Percentiles rank a stretch among this genome's conserved stretches.
Conservation (phyloP, 2,329 filamentous ascomycete genomes). For the Fusarium torulosum region DNA sequence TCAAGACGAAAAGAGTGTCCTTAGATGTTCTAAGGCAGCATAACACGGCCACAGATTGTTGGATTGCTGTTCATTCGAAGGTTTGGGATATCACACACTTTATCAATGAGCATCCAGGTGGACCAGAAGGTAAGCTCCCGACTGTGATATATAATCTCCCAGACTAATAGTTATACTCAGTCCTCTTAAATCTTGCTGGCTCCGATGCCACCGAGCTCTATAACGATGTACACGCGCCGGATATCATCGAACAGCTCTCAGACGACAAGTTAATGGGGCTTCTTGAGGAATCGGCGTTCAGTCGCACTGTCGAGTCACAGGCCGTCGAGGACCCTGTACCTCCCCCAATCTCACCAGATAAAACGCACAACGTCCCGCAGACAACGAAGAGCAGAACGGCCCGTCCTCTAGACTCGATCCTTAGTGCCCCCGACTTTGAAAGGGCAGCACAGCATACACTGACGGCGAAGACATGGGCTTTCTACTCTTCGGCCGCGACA, state of each 20-base stretch:
- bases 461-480: conserved; percentile 74
- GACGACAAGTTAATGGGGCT: conserved; percentile 62
- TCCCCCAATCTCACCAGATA: neutral
- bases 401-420: neutral
- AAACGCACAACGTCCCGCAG: neutral
- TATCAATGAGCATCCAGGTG: conserved; percentile 58
- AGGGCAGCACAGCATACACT: conserved; percentile 65
- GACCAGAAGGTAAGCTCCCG: conserved; percentile 48
- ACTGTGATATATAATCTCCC: accelerated
- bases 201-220: conserved; percentile 66
- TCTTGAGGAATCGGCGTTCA: conserved; percentile 53
- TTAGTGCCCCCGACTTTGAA: conserved; percentile 64
- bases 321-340: neutral
- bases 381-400: neutral
- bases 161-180: conserved; percentile 43
- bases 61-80: conserved; percentile 76
- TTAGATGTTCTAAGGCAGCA: conserved; percentile 61
- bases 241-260: conserved; percentile 57
- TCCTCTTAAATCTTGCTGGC: conserved; percentile 65
- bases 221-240: conserved; percentile 62
- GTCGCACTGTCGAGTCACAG: neutral
- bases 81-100: conserved; percentile 80
- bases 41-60: conserved; percentile 64
- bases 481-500: conserved; percentile 75
- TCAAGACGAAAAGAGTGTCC: conserved; percentile 21